Base-by-base conservation (phyloP, 176 grass and related monocot genomes). In the Metroxylon sagu region DNA sequence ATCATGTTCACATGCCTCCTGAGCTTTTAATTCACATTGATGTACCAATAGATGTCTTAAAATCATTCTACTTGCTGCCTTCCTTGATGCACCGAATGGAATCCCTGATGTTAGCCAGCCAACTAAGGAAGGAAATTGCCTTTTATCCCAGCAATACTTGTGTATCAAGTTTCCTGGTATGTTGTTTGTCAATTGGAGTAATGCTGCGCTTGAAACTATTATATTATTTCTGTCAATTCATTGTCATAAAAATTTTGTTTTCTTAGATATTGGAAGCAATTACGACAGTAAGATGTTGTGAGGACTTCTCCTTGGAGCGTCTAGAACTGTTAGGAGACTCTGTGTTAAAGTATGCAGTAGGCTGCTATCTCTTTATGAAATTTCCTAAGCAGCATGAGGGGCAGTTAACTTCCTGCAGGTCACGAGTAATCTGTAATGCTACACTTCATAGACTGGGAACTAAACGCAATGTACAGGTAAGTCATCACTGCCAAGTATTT, bases 301-400 rank as follows among this genome's bases (percentile, higher is more conserved):
- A 97, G 72, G 92, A 97, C 52, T 97, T 97, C 73, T 97, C 80
- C n/a, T 75, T 97, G 73, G 92, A 91, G 73, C 87, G 92, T 63
- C 71, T 97, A 14, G 87, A 91, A 74, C 61, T 97, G 55, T 71
- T 97, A 28, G 92, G 92, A 17, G 92, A 97, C 53, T 88, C 87
- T 68, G 73, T 91, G 61, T 67, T 97, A 67, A 91, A 97, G 70
- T 97, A 97, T 67, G 78, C 63, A 61, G 83, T 91, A 56, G 83
- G 76, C 65, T 85, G 87, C 66, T 48, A 69, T 57, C 74, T 91
- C 71, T 97, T 91, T 70, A 53, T 91, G n/a, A 85, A 72, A 68
- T 88, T 85, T 77, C 78, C 73, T 61, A 50, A 83, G 71, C 83
- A 81, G 50, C 72, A 91, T 49, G 92, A 91, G 59, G 92, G 87